phyloP scores from a whole-genome alignment of 495 filamentous ascomycete genomes.

The Terfezia boudieri region DNA sequence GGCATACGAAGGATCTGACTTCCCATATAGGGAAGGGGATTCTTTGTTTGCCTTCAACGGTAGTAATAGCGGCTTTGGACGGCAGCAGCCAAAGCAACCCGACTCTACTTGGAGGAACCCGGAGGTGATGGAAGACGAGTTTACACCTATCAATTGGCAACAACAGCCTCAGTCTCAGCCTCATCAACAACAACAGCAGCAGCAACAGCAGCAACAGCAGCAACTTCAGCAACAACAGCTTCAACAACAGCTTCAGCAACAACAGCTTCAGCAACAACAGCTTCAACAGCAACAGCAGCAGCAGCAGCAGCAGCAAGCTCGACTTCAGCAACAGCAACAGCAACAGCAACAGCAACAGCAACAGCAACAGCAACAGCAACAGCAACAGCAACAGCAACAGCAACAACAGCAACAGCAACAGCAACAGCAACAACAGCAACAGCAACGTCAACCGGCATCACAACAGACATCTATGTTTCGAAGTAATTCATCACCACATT shows the following conservation, averaged over 20 bases:
- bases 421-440: constrained; percentile 9
- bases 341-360: constrained; percentile 8
- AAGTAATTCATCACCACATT: constrained; percentile 17
- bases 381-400: constrained; percentile 12
- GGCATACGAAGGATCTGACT: constrained; percentile 15
- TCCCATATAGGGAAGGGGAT: constrained; percentile 5
- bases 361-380: constrained; percentile 17
- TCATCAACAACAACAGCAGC: constrained; percentile 9
- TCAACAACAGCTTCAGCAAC: constrained; percentile 7
- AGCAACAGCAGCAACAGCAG: constrained; percentile 17
- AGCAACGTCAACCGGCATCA: background rate
- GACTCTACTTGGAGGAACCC: constrained; percentile 13
- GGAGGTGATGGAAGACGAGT: background rate
- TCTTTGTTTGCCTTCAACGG: constrained; percentile 15
- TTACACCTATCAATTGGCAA: background rate
- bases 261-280: constrained; percentile 9
- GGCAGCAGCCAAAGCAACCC: constrained; percentile 6
- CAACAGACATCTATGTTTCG: constrained; percentile 6
- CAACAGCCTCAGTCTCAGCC: constrained; percentile 5
- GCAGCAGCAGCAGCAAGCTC: constrained; percentile 8
- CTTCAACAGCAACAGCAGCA: constrained; percentile 10
- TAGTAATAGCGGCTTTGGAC: constrained; percentile 7
- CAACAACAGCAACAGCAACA: constrained; percentile 9
- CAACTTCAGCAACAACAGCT: constrained; percentile 11
- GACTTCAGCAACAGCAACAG: constrained; percentile 5